A percentile compares a stretch with the other conserved stretches of the same genome.
phyloP scores from a whole-genome alignment of 805 yeast species.

The Suhomyces emberorum region DNA sequence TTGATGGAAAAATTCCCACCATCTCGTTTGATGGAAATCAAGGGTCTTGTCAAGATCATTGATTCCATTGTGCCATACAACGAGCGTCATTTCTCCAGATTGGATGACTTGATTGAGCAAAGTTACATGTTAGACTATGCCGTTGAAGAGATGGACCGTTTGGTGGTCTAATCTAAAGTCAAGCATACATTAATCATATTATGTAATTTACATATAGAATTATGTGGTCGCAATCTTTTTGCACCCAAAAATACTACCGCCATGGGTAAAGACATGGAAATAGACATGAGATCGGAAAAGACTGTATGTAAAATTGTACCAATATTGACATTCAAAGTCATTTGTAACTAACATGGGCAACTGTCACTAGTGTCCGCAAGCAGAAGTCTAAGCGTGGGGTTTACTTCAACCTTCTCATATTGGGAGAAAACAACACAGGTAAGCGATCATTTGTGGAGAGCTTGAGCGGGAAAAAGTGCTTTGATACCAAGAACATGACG shows the following conservation, averaged over 20 bases:
- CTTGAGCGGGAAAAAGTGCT: constrained; percentile 34
- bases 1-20: constrained; percentile 55
- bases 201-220: too few relatives aligned
- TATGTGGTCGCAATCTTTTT: too few relatives aligned
- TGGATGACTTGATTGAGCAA: constrained; percentile 79
- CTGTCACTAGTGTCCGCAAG: too few relatives aligned
- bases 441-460: constrained; percentile 81
- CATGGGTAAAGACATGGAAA: too few relatives aligned
- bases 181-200: too few relatives aligned
- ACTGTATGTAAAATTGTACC: too few relatives aligned
- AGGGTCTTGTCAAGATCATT: constrained; percentile 63
- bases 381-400: constrained; percentile 20
- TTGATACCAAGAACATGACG: constrained; percentile 2
- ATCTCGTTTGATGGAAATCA: constrained; percentile 56
- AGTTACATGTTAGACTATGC: constrained; percentile 84
- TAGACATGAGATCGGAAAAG: too few relatives aligned
- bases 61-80: constrained; percentile 85
- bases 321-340: too few relatives aligned
- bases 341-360: too few relatives aligned
- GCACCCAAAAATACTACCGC: too few relatives aligned
- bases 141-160: constrained; percentile 72
- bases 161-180: too few relatives aligned
- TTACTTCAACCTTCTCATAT: constrained; percentile 24
- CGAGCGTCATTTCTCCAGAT: constrained; percentile 75
- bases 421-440: constrained; percentile 48